Evolutionary conservation across 257 asterid species (phyloP), one percentile per base, ranked within the genome.

Genomic region (Ligustrum vulgare): DNA sequence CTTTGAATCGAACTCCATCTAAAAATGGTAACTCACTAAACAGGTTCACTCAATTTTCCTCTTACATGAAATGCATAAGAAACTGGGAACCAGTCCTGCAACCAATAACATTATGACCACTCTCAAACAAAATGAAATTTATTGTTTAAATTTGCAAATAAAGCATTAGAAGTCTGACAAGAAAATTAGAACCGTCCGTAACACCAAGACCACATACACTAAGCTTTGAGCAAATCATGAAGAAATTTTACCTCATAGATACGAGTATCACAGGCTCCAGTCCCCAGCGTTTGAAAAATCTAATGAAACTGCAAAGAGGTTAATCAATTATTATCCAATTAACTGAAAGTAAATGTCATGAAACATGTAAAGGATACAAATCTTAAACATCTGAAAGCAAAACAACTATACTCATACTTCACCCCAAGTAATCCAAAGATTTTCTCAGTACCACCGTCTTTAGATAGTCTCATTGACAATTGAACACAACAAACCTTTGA

Each of bases 1-100:
- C 87, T 86, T 89, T 3, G 87, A 73, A 79, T 76, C 85, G 89
- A 93, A 89, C 76, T 91, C 98, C 93, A 86, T 93, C 82, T 85
- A 91, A 69, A 78, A 63, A 7, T 79, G 79, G 34, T 49, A 80
- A 79, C 78, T 82, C 85, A 76, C 73, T 18, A 65, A 75, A 65
- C 72, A 23, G 45, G 56, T 37, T 56, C 65, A 63, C 56, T 75
- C 84, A 77, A 76, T 77, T 71, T 45, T 60, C 72, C 76, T 69
- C 71, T 47, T 75, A 70, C 84, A 79, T 43, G 32, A 67, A 37
- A 69, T 33, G 85, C 84, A 75, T 82, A 76, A 77, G 51, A 62
- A 78, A 73, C 67, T 18, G 45, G 34, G 73, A n/a, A 51, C 70
- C 37, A 58, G 85, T 80, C 80, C 89, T 72, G 84, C 69, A 75